A percentile compares a stretch with the other conserved stretches of the same genome.
Conservation (phyloP, 768 basidiomycete genomes). For the Pleurotus tuber-regium region DNA sequence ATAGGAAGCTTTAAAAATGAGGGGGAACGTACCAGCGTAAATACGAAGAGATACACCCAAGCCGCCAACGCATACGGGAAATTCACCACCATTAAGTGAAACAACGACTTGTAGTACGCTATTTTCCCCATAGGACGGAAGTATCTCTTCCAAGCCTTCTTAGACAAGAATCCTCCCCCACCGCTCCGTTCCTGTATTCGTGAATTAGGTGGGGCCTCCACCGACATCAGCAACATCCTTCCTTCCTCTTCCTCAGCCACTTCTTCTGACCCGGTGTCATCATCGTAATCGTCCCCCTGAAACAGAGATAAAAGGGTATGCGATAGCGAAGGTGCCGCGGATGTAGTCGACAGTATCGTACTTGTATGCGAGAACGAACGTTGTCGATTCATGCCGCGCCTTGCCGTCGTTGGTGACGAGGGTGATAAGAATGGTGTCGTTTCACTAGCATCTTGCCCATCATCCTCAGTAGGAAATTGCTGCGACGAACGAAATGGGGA, state of each 20-base stretch:
- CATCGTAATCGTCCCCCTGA: conserved; percentile 36
- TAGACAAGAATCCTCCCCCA: conserved; percentile 25
- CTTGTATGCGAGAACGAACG: conserved; percentile 62
- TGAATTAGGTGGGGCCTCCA: conserved; percentile 10
- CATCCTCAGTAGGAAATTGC: conserved; percentile 21
- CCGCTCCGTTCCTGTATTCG: background rate
- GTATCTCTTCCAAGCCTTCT: conserved; percentile 49
- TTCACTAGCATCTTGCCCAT: conserved; percentile 36
- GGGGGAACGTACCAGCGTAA: conserved; percentile 64
- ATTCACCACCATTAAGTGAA: conserved; percentile 72
- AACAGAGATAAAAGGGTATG: conserved; percentile 74
- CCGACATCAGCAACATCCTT: conserved; percentile 8
- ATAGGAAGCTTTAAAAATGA: conserved; percentile 2
- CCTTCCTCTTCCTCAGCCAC: conserved; percentile 22
- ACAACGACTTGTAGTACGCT: conserved; percentile 62
- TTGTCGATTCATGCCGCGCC: conserved; percentile 28
- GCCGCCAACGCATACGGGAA: conserved; percentile 77
- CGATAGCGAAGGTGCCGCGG: conserved; percentile 60
- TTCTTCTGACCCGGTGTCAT: conserved; percentile 27
- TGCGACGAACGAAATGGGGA: conserved; percentile 17
- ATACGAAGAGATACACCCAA: conserved; percentile 79
- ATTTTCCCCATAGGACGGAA: conserved; percentile 56
- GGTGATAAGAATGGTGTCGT: conserved; percentile 45
- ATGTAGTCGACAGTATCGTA: conserved; percentile 41
- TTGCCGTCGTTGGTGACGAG: conserved; percentile 24